Conservation (phyloP, 192 early-diverging fungal genomes). For the Umbelopsis sp. region DNA sequence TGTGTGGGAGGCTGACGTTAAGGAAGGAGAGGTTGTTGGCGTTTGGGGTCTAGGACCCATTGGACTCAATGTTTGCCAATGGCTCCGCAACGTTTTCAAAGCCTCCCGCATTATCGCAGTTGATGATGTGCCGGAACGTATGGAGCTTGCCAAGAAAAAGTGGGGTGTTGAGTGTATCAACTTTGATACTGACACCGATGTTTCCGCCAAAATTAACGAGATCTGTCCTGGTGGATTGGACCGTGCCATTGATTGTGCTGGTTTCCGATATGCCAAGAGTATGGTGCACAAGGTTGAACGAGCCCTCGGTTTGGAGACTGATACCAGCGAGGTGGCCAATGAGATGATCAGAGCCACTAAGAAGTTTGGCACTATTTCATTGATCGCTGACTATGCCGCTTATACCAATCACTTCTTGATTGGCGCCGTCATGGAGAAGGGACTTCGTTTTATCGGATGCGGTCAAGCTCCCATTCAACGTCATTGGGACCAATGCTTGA, state of each 20-base stretch:
- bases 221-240: conserved; percentile 50
- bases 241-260: conserved; percentile 54
- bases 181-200: conserved; percentile 32
- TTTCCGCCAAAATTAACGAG: conserved; percentile 35
- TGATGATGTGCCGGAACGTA: conserved; percentile 43
- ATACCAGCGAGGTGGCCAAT: conserved; percentile 47
- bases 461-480: conserved; percentile 51
- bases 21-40: conserved; percentile 50
- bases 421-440: conserved; percentile 49
- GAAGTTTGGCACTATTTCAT: conserved; percentile 50
- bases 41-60: conserved; percentile 63
- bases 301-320: conserved; percentile 51
- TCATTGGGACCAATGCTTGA: conserved; percentile 49
- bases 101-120: conserved; percentile 47
- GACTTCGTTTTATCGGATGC: conserved; percentile 39
- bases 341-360: conserved; percentile 45
- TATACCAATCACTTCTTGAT: conserved; percentile 44
- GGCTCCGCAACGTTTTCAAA: conserved; percentile 38
- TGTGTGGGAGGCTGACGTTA: conserved; percentile 36
- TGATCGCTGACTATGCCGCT: conserved; percentile 58
- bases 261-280: conserved; percentile 56
- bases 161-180: conserved; percentile 41
- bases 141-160: conserved; percentile 31
- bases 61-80: conserved; percentile 41
- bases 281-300: conserved; percentile 47